A percentile compares a stretch with the other conserved stretches of the same genome.
Evolutionary conservation across 2,329 filamentous ascomycete species (phyloP).

Genomic region (Rhinocladiella similis): DNA sequence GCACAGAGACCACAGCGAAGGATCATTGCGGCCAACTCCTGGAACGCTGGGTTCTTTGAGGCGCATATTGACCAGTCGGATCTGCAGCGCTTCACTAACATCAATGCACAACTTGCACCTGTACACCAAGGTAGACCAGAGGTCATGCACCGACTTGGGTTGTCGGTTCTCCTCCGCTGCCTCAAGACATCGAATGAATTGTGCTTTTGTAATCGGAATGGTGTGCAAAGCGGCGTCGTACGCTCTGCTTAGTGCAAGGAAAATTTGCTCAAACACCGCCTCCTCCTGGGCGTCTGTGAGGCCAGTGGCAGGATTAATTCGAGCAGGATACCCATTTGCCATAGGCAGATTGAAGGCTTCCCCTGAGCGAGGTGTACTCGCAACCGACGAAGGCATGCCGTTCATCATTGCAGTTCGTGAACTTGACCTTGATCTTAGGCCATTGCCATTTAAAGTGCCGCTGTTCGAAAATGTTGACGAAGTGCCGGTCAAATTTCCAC

Average conservation of each 20-base stretch:
- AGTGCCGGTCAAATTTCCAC: constrained; percentile 14
- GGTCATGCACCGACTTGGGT: constrained; percentile 60
- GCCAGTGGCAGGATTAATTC: constrained; percentile 58
- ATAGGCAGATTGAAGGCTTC: constrained; percentile 70
- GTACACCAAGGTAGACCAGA: constrained; percentile 70
- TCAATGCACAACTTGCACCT: constrained; percentile 71
- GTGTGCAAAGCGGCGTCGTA: constrained; percentile 72
- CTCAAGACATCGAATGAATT: constrained; percentile 65
- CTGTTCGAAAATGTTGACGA: constrained; percentile 22
- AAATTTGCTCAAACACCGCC: constrained; percentile 78
- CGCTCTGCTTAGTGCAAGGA: constrained; percentile 70
- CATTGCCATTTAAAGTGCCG: constrained; percentile 21
- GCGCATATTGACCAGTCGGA: constrained; percentile 74
- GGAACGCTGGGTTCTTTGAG: constrained; percentile 71
- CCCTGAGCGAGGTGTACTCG: constrained; percentile 75
- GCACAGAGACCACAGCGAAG: constrained; percentile 68
- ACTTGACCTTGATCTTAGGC: constrained; percentile 27
- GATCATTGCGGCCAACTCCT: constrained; percentile 45
- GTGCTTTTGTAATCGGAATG: constrained; percentile 67
- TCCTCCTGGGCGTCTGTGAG: constrained; percentile 73
- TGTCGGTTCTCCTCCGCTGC: constrained; percentile 62
- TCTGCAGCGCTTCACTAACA: constrained; percentile 71
- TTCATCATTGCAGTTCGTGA: constrained; percentile 26
- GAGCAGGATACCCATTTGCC: constrained; percentile 47
- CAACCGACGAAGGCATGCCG: constrained; percentile 48